Conservation (phyloP, 2,329 filamentous ascomycete species). For the Ophiostoma populinum region DNA sequence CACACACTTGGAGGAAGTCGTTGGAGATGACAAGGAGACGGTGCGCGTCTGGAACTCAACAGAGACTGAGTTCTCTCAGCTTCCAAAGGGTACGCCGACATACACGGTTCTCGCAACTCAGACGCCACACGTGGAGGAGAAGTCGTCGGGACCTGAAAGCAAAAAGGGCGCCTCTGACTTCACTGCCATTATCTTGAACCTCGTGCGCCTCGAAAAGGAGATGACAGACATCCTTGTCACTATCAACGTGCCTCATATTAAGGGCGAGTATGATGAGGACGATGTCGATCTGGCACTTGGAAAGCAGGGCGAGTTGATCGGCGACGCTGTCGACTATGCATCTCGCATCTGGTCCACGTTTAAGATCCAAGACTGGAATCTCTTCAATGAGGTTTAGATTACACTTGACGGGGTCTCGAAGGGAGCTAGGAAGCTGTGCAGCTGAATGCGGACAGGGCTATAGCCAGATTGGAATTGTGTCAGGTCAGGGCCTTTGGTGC, state of each 20-base stretch:
- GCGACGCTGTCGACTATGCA: constrained; percentile 50
- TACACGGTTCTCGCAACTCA: constrained; percentile 56
- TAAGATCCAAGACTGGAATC: constrained; percentile 61
- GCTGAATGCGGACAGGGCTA: too few relatives aligned
- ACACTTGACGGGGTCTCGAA: too few relatives aligned
- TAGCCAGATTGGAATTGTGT: too few relatives aligned
- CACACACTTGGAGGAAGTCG: constrained; percentile 51
- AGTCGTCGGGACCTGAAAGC: constrained; percentile 14
- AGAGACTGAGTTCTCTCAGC: constrained; percentile 37
- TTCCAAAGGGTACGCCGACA: constrained; percentile 31
- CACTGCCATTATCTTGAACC: constrained; percentile 58
- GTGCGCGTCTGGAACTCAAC: constrained; percentile 51
- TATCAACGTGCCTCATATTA: constrained; percentile 74
- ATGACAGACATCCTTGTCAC: constrained; percentile 70
- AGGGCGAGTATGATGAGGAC: constrained; percentile 54
- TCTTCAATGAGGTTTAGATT: constrained; percentile 37
- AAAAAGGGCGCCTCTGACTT: constrained; percentile 38
- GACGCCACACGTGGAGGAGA: constrained; percentile 22
- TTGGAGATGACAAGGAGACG: constrained; percentile 43
- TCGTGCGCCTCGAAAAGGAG: constrained; percentile 59
- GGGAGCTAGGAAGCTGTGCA: too few relatives aligned
- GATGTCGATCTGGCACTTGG: constrained; percentile 52
- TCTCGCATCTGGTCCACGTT: constrained; percentile 54
- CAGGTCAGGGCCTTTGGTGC: too few relatives aligned
- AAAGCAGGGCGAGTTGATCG: constrained; percentile 49